Conservation (phyloP, 768 basidiomycete species). For the Solioccasus polychromus region DNA sequence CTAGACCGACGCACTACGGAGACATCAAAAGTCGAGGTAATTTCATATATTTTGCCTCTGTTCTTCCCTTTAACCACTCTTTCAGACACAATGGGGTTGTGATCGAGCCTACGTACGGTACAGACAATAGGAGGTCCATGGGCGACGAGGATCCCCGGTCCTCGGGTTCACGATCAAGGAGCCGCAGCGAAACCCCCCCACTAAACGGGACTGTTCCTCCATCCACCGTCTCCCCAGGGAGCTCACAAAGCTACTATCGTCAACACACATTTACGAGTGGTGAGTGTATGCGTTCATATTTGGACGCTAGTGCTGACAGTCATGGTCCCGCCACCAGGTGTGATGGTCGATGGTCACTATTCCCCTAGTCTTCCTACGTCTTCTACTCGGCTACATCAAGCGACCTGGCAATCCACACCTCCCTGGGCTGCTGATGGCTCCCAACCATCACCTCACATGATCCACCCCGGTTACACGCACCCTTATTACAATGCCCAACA, state of each 20-base stretch:
- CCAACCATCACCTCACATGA: constrained; percentile 30
- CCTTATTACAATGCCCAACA: constrained; percentile 36
- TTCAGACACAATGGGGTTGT: constrained; percentile 62
- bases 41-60: constrained; percentile 16
- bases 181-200: constrained; percentile 48
- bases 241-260: constrained; percentile 63
- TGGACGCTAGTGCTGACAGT: constrained; percentile 28
- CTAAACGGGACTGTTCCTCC: constrained; percentile 44
- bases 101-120: constrained; percentile 45
- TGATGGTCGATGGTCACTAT: constrained; percentile 43
- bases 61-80: background rate
- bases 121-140: constrained; percentile 16
- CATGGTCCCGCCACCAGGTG: constrained; percentile 41
- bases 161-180: constrained; percentile 44
- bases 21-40: constrained; percentile 79
- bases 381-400: constrained; percentile 43
- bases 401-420: constrained; percentile 42
- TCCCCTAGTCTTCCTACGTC: constrained; percentile 52
- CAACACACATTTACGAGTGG: constrained; percentile 55
- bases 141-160: constrained; percentile 31
- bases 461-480: constrained; percentile 37
- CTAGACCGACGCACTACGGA: constrained; percentile 77
- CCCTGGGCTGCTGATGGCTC: constrained; percentile 35
- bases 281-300: constrained; percentile 15
- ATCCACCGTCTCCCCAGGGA: constrained; percentile 28